These are phyloP conservation scores for Heterobasidion parviporum DNA, from an alignment of 1,284 basidiomycete species.

Conservation along the genomic window DNA sequence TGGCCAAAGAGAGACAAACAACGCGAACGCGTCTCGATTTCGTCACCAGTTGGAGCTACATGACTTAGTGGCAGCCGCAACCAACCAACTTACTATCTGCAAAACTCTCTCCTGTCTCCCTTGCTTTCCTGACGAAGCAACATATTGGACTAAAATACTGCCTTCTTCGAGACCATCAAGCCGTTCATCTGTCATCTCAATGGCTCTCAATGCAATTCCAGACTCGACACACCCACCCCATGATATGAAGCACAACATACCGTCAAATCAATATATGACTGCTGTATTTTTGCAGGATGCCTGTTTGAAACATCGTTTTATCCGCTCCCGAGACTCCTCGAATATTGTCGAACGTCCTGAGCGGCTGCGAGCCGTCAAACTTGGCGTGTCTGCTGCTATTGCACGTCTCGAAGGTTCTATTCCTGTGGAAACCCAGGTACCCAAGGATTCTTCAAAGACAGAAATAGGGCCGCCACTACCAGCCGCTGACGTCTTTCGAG, in stretches of 20 bases:
- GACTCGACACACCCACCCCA: background rate
- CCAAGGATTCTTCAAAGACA: background rate
- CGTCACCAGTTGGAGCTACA: no score
- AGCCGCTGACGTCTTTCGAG: background rate
- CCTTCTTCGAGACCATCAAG: no score
- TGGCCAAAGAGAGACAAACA: no score
- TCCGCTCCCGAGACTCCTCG: constrained; percentile 66
- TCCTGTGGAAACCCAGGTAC: background rate
- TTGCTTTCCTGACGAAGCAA: no score
- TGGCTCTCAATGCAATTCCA: no score
- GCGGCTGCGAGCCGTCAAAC: constrained; percentile 73
- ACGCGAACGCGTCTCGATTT: no score
- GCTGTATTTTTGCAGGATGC: constrained; percentile 51
- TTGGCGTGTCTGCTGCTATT: constrained; percentile 73
- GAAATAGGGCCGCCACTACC: background rate
- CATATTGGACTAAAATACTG: no score
- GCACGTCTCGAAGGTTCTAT: constrained; percentile 53
- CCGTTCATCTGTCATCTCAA: no score
- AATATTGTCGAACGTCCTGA: constrained; percentile 84
- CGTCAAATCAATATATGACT: background rate
- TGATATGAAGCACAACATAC: background rate
- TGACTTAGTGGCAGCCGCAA: no score
- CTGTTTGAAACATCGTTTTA: constrained; percentile 70
- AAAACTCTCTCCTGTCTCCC: no score
- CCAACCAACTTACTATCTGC: no score